Evolutionary conservation across 805 yeast genomes (phyloP).

Genomic region (Candida tibetensis): DNA sequence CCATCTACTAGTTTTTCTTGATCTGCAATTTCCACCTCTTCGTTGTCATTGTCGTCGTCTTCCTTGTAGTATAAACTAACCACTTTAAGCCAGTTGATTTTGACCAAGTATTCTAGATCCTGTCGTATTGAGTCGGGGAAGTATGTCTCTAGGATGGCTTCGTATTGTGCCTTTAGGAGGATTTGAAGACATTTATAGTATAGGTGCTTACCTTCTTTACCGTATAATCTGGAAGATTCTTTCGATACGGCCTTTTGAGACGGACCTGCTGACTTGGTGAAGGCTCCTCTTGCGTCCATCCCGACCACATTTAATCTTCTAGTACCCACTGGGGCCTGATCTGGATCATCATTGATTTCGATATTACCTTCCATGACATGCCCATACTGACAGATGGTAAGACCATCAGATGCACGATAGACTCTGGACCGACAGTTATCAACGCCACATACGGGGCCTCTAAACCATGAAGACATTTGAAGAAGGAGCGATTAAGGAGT

Average conservation of each 20-base stretch:
- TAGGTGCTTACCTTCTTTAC: slow-evolving; percentile 44
- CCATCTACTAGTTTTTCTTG: slow-evolving; percentile 4
- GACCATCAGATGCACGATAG: slow-evolving; percentile 74
- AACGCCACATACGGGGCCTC: slow-evolving; percentile 85
- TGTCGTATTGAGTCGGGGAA: slow-evolving; percentile 8
- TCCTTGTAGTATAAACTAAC: slow-evolving; percentile 8
- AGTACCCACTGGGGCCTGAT: slow-evolving; percentile 50
- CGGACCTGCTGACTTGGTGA: slow-evolving; percentile 2
- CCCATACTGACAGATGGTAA: slow-evolving; percentile 82
- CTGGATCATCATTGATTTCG: slow-evolving; percentile 83
- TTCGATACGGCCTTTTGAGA: slow-evolving; percentile 1
- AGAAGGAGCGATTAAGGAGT: slow-evolving; percentile 2
- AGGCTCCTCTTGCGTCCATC: slow-evolving; percentile 10
- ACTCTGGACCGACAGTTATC: slow-evolving; percentile 82
- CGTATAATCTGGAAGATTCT: slow-evolving; percentile 35
- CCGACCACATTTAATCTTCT: slow-evolving; percentile 47
- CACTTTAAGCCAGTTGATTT: slow-evolving; percentile 31
- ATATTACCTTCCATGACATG: slow-evolving; percentile 81
- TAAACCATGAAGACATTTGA: slow-evolving; percentile 40
- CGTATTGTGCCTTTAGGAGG: slow-evolving; percentile 48
- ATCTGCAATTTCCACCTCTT: not conserved
- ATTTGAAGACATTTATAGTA: slow-evolving; percentile 49
- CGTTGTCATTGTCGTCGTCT: not conserved
- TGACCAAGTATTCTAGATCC: slow-evolving; percentile 23
- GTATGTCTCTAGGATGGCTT: slow-evolving; percentile 15